Conservation (phyloP, 2,329 filamentous ascomycete species). For the Cephalotrichum gorgonifer region DNA sequence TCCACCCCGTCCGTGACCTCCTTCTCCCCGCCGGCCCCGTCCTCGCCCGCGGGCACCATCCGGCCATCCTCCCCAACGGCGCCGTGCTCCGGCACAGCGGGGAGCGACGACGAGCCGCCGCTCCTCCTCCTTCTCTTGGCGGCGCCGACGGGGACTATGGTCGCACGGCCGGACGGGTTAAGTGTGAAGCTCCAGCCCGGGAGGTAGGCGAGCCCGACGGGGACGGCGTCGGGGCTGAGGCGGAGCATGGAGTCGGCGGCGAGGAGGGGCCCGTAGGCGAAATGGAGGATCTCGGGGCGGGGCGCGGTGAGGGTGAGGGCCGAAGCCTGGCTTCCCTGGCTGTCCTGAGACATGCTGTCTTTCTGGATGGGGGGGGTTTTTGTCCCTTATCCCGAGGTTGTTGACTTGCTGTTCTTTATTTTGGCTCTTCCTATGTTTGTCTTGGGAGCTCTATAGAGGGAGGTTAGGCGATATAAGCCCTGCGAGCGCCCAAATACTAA, state of each 20-base stretch:
- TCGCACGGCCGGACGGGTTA: slow-evolving; percentile 57
- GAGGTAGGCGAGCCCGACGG: slow-evolving; percentile 48
- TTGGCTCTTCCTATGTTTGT: no score
- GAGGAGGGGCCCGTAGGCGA: slow-evolving; percentile 63
- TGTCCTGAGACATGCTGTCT: slow-evolving; percentile 1
- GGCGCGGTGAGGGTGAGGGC: background rate
- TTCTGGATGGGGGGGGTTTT: background rate
- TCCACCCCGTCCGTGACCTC: slow-evolving; percentile 9
- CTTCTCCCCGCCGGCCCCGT: no score
- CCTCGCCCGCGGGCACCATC: background rate
- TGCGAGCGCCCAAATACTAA: no score
- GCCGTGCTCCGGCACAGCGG: background rate
- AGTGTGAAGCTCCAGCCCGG: slow-evolving; percentile 54
- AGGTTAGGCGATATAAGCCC: no score
- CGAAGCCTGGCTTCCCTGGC: background rate
- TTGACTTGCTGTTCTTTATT: no score
- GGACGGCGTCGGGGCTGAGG: slow-evolving; percentile 48
- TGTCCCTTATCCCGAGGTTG: background rate
- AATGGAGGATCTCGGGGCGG: slow-evolving; percentile 40
- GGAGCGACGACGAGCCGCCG: background rate
- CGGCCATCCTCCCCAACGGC: no score
- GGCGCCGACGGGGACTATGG: slow-evolving; percentile 37
- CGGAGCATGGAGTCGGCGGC: slow-evolving; percentile 53
- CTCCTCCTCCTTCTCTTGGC: no score
- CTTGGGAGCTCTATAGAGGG: no score